These are phyloP conservation scores for Capniomyces stellatus DNA, from an alignment of 371 early-diverging fungal species.

Conservation along the genomic window DNA sequence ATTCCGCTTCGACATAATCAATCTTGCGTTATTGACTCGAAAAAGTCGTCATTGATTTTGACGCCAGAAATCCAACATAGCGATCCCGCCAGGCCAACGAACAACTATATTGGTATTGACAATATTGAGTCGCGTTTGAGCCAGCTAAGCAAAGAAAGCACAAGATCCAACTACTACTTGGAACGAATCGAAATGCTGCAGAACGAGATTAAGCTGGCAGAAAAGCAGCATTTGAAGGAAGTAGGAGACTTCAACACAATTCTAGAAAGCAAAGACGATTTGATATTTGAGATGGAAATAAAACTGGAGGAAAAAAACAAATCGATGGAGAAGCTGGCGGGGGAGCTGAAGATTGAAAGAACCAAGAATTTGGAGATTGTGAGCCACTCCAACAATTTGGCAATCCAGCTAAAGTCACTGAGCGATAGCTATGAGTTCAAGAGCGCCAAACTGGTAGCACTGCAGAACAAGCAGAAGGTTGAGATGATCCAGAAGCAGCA, in stretches of 20 bases:
- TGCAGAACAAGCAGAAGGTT: too few relatives aligned
- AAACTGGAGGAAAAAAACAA: not conserved
- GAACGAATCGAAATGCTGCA: not conserved
- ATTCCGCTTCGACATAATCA: too few relatives aligned
- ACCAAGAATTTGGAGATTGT: not conserved
- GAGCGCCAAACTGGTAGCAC: not conserved
- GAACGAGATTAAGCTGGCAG: not conserved
- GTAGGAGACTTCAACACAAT: not conserved
- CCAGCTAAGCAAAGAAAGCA: not conserved
- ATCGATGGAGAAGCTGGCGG: not conserved
- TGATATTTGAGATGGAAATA: constrained; percentile 3
- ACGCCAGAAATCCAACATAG: too few relatives aligned
- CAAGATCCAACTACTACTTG: too few relatives aligned
- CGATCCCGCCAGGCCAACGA: too few relatives aligned
- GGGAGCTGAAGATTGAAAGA: not conserved
- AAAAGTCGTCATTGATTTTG: too few relatives aligned
- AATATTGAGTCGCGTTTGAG: not conserved
- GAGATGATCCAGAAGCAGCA: not conserved
- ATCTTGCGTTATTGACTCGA: too few relatives aligned
- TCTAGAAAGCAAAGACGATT: not conserved
- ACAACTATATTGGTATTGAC: not conserved
- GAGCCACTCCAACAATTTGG: not conserved
- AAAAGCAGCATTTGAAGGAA: not conserved
- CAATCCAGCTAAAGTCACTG: not conserved
- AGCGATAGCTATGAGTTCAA: not conserved